These are phyloP conservation scores for Plasmodium berghei DNA, from an alignment of 169 alveolate species.

Conservation along the genomic window DNA sequence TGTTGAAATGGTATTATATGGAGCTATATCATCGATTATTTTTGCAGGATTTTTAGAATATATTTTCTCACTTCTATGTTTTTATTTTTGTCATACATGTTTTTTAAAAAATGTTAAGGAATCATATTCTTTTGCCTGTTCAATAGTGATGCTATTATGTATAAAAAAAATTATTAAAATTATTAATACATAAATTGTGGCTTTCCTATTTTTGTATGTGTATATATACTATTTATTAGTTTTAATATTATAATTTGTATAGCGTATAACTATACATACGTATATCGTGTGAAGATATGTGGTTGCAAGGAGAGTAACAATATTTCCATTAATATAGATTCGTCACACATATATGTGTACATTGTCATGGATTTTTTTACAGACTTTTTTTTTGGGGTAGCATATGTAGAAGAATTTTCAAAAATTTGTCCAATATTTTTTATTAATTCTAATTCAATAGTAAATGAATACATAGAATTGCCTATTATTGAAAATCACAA, in stretches of 20 bases:
- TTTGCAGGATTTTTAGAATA: conserved; percentile 59
- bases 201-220: background rate
- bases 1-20: conserved; percentile 69
- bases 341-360: background rate
- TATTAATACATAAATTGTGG: background rate
- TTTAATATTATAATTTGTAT: background rate
- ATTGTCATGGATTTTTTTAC: background rate
- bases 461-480: conserved; percentile 39
- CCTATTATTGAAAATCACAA: conserved; percentile 20
- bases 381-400: conserved; percentile 71
- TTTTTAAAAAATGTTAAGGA: conserved; percentile 32
- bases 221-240: background rate
- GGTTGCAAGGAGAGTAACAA: background rate
- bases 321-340: background rate
- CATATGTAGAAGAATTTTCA: conserved; percentile 71
- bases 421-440: conserved; percentile 49
- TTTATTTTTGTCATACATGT: conserved; percentile 43
- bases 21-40: conserved; percentile 35
- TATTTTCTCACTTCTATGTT: conserved; percentile 27
- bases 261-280: background rate
- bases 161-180: conserved; percentile 10
- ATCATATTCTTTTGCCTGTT: conserved; percentile 22
- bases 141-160: conserved; percentile 51
- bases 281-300: background rate
- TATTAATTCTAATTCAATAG: conserved; percentile 10